Percentiles rank a stretch among this genome's conserved stretches.
Conservation (phyloP, 768 basidiomycete genomes). For the Pleurotus giganteus region DNA sequence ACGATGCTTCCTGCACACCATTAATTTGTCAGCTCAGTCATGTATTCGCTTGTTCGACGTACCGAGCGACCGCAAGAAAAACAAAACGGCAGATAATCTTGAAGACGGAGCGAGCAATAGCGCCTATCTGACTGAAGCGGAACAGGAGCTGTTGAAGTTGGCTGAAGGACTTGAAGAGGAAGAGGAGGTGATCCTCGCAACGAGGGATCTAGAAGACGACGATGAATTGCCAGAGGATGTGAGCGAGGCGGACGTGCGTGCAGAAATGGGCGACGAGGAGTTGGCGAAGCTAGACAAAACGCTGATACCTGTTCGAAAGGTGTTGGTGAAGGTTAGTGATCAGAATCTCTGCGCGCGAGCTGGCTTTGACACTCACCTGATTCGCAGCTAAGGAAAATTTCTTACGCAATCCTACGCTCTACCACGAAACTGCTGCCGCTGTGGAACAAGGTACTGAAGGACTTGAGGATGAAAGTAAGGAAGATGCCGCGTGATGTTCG, state of each 20-base stretch:
- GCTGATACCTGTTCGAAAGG: background rate
- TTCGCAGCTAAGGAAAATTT: constrained; percentile 20
- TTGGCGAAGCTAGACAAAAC: background rate
- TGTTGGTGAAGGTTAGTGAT: constrained; percentile 15
- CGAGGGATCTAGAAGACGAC: background rate
- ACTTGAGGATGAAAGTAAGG: constrained; percentile 5
- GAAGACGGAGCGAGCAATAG: too few relatives aligned
- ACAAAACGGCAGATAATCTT: background rate
- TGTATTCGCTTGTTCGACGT: constrained; percentile 32
- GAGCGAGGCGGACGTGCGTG: constrained; percentile 8
- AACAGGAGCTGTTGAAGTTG: background rate
- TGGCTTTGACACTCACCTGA: background rate
- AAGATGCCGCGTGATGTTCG: constrained; percentile 31
- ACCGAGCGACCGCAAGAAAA: too few relatives aligned
- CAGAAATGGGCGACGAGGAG: background rate
- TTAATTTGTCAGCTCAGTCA: constrained; percentile 35
- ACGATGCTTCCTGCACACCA: constrained; percentile 35
- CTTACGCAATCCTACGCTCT: constrained; percentile 26
- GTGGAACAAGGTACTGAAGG: constrained; percentile 20
- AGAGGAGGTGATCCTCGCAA: background rate
- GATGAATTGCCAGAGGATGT: constrained; percentile 10
- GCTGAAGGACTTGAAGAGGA: constrained; percentile 10
- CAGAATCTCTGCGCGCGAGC: background rate
- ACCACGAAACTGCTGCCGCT: constrained; percentile 27
- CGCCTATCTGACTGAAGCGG: too few relatives aligned